Conservation (phyloP, 495 filamentous ascomycete genomes). For the Peziza echinospora region DNA sequence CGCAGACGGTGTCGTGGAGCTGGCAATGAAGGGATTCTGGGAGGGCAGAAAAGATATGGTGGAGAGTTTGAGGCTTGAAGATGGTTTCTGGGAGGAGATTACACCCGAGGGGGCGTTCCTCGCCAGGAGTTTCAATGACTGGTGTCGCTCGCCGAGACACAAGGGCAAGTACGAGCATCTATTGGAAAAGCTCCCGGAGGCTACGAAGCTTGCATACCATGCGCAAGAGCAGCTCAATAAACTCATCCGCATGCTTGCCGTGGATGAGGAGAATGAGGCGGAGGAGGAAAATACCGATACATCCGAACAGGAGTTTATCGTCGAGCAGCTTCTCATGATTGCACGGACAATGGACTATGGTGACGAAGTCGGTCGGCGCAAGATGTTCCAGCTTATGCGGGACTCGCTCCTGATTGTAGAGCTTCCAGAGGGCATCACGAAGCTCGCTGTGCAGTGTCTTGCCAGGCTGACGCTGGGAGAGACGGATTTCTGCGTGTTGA, state of each 20-base stretch:
- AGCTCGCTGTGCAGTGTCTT: slow-evolving; percentile 64
- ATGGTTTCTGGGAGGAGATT: slow-evolving; percentile 70
- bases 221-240: slow-evolving; percentile 57
- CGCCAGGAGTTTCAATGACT: slow-evolving; percentile 78
- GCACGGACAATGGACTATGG: slow-evolving; percentile 78
- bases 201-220: slow-evolving; percentile 67
- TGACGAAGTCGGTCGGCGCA: slow-evolving; percentile 80
- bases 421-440: slow-evolving; percentile 78
- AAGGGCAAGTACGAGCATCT: slow-evolving; percentile 46
- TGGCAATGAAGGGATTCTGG: slow-evolving; percentile 94
- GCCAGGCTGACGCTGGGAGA: slow-evolving; percentile 59
- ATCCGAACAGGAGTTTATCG: slow-evolving; percentile 67
- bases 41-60: slow-evolving; percentile 78
- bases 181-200: slow-evolving; percentile 81
- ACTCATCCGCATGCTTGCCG: slow-evolving; percentile 46
- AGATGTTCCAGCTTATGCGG: slow-evolving; percentile 78
- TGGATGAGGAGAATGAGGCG: slow-evolving; percentile 44
- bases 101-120: slow-evolving; percentile 75
- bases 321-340: slow-evolving; percentile 86
- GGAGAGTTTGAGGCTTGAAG: slow-evolving; percentile 57
- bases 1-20: slow-evolving; percentile 70
- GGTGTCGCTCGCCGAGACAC: slow-evolving; percentile 34
- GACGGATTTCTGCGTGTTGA: slow-evolving; percentile 77
- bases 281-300: slow-evolving; percentile 29
- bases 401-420: slow-evolving; percentile 69